A percentile compares a stretch with the other conserved stretches of the same genome.
phyloP scores from a whole-genome alignment of 352 stramenopile species.

The Halophytophthora batemanensis region DNA sequence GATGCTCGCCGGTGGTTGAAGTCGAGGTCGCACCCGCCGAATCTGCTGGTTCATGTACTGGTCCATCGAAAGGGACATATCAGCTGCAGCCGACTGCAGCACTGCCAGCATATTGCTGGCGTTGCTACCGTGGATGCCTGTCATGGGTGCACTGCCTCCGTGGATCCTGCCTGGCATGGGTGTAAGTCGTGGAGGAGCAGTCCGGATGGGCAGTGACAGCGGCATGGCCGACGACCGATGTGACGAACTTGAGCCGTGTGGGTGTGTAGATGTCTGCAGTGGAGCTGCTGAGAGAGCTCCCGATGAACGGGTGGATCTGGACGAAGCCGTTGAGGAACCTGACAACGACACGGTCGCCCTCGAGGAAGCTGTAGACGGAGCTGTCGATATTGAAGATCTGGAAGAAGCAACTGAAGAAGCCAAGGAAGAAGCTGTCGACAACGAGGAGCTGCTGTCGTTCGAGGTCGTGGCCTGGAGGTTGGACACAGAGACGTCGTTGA shows the following conservation, averaged over 20 bases:
- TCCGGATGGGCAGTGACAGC: constrained; percentile 32
- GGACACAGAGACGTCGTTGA: constrained; percentile 55
- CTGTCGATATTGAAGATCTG: no score
- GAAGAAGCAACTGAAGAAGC: constrained; percentile 2
- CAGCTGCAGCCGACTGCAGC: constrained; percentile 56
- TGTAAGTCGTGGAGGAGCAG: constrained; percentile 32
- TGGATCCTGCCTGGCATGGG: constrained; percentile 30
- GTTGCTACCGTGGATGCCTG: constrained; percentile 23
- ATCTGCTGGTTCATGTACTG: constrained; percentile 84
- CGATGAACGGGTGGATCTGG: no score
- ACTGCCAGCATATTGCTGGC: constrained; percentile 58
- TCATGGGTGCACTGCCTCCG: constrained; percentile 14
- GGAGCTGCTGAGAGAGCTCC: background rate
- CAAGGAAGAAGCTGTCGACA: constrained; percentile 11
- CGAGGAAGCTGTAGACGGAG: no score
- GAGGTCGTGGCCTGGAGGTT: constrained; percentile 30
- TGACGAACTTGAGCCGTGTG: no score
- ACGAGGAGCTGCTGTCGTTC: constrained; percentile 39
- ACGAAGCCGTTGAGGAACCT: no score
- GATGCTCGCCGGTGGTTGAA: constrained; percentile 43
- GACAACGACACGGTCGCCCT: no score
- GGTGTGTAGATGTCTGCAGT: constrained; percentile 7
- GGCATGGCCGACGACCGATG: constrained; percentile 16
- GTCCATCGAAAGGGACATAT: constrained; percentile 70
- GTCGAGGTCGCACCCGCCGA: constrained; percentile 64